These are phyloP conservation scores for Gonapodya prolifera DNA, from an alignment of 192 early-diverging fungal genomes.

Conservation along the genomic window DNA sequence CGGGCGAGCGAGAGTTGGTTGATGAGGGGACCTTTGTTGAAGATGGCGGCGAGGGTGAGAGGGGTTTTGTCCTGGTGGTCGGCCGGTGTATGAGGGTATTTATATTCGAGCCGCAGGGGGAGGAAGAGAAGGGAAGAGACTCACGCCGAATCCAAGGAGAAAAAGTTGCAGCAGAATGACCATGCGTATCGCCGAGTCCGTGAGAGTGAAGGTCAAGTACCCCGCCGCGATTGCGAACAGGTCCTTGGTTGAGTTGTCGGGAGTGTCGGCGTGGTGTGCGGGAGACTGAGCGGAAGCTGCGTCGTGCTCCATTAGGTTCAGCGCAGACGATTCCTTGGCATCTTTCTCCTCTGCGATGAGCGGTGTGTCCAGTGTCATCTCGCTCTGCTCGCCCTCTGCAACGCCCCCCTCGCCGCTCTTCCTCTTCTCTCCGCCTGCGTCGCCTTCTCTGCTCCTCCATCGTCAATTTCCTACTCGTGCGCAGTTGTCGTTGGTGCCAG, in stretches of 20 bases:
- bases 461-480: no score
- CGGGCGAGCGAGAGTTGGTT: conserved; percentile 27
- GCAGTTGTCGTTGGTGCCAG: no score
- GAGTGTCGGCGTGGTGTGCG: no score
- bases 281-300: no score
- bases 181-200: conserved; percentile 31
- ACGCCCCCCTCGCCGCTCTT: no score
- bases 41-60: conserved; percentile 15
- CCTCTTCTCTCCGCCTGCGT: no score
- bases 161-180: conserved; percentile 26
- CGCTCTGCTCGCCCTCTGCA: conserved; percentile 6
- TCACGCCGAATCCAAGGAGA: conserved; percentile 10
- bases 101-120: no score
- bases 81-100: not conserved
- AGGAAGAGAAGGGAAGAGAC: no score
- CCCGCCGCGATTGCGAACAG: conserved; percentile 16
- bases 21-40: conserved; percentile 14
- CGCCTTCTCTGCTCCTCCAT: no score
- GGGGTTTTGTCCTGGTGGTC: conserved; percentile 11
- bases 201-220: conserved; percentile 28
- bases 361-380: conserved; percentile 5
- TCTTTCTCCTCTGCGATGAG: not conserved
- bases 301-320: conserved; percentile 2
- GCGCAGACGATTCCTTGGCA: not conserved
- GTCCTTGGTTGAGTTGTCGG: no score